phyloP scores from a whole-genome alignment of 2,329 filamentous ascomycete species.

The Phyllachora maydis region DNA sequence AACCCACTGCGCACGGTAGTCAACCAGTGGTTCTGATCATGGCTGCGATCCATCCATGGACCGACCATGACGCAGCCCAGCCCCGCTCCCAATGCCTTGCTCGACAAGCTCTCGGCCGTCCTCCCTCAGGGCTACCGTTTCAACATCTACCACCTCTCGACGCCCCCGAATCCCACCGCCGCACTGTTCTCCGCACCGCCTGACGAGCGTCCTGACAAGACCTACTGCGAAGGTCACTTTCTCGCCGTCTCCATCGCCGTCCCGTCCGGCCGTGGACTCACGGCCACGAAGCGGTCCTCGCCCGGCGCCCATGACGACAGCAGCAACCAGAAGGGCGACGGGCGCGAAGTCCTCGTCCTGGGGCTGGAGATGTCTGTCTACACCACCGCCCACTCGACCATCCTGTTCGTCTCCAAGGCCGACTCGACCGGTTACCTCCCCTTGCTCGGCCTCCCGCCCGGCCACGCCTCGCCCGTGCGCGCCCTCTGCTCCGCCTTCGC shows the following conservation, averaged over 20 bases:
- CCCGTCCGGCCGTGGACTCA: neutral
- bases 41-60: neutral
- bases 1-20: conserved; percentile 1
- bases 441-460: conserved; percentile 38
- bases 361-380: conserved; percentile 81
- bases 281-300: conserved; percentile 4
- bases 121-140: conserved; percentile 37
- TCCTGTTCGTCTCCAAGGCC: conserved; percentile 88
- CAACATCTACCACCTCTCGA: conserved; percentile 70
- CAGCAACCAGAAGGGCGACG: conserved; percentile 10
- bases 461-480: conserved; percentile 52
- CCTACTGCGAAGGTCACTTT: conserved; percentile 74
- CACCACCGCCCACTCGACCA: conserved; percentile 59
- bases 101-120: conserved; percentile 20
- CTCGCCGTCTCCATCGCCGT: conserved; percentile 27
- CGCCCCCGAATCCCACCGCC: conserved; percentile 52
- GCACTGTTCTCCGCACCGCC: conserved; percentile 67
- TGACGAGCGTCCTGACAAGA: conserved; percentile 49
- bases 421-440: conserved; percentile 83
- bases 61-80: no score
- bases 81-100: conserved; percentile 9
- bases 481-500: conserved; percentile 58
- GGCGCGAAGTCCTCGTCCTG: conserved; percentile 45
- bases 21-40: conserved; percentile 1
- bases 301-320: conserved; percentile 6